Percentiles rank a stretch among this genome's conserved stretches.
Conservation (phyloP, 306 rosid species). For the Lathyrus aphaca region DNA sequence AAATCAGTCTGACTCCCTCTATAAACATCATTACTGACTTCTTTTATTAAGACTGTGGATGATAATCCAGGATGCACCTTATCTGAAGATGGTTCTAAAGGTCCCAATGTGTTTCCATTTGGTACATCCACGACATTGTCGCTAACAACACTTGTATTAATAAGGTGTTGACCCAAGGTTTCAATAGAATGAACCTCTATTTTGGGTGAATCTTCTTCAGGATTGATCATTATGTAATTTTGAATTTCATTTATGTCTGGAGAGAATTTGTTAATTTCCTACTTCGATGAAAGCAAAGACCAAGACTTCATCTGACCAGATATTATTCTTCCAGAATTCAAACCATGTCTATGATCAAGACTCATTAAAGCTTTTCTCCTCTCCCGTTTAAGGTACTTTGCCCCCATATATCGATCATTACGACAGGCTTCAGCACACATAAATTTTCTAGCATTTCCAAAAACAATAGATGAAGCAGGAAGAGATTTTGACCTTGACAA, state of each 20-base stretch:
- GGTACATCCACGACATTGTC: conserved; percentile 40
- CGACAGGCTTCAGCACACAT: conserved; percentile 45
- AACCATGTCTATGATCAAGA: too few relatives aligned
- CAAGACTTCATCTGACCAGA: too few relatives aligned
- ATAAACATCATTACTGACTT: conserved; percentile 24
- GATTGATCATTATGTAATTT: conserved; percentile 43
- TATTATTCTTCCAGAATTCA: too few relatives aligned
- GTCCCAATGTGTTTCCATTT: conserved; percentile 28
- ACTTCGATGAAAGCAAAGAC: too few relatives aligned
- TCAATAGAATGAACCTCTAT: conserved; percentile 42
- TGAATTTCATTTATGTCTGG: conserved; percentile 47
- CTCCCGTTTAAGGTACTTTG: conserved; percentile 57
- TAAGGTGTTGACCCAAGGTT: conserved; percentile 35
- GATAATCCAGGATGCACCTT: conserved; percentile 48
- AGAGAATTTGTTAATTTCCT: conserved; percentile 51
- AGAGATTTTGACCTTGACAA: conserved; percentile 87
- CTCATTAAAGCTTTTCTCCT: conserved; percentile 48
- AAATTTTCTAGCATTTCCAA: conserved; percentile 62
- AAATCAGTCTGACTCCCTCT: too few relatives aligned
- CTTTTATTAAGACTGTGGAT: conserved; percentile 38
- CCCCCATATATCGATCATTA: conserved; percentile 56
- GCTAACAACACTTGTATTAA: conserved; percentile 42
- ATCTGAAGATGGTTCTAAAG: conserved; percentile 48
- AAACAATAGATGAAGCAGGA: conserved; percentile 75
- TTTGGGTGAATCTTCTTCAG: conserved; percentile 46